Percentiles rank a stretch among this genome's conserved stretches.
phyloP scores from a whole-genome alignment of 768 basidiomycete genomes.

The Pleurotus salmoneostramineus region DNA sequence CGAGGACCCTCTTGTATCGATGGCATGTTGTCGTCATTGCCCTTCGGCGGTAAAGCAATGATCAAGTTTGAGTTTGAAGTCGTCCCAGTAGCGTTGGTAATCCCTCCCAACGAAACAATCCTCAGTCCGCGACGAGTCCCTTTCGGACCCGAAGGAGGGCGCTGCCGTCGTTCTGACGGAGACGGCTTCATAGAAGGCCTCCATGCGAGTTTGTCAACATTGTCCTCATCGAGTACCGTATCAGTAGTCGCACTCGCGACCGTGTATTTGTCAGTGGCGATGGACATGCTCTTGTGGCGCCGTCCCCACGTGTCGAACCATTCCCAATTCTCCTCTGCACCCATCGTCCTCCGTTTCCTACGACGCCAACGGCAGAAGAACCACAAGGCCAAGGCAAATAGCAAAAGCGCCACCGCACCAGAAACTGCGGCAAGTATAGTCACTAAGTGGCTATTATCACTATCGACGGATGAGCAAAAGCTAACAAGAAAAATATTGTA shows the following conservation, averaged over 20 bases:
- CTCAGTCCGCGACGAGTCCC: not conserved
- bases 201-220: not conserved
- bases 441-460: not conserved
- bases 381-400: not conserved
- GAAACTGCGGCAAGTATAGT: not conserved
- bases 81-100: not conserved
- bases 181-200: not conserved
- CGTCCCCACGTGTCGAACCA: conserved; percentile 1
- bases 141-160: not conserved
- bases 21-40: not conserved
- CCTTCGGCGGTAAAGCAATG: not conserved
- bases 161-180: not conserved
- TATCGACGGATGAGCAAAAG: not conserved
- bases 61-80: not conserved
- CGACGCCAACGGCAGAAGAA: not conserved
- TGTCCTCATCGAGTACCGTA: not conserved
- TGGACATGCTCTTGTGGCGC: not conserved
- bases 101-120: not conserved
- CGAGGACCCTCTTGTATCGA: not conserved
- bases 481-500: too few species aligned
- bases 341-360: not conserved
- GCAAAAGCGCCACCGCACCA: not conserved
- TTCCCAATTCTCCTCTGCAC: not conserved
- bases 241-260: not conserved
- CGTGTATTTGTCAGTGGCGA: not conserved